A percentile compares a stretch with the other conserved stretches of the same genome.
phyloP scores from a whole-genome alignment of 805 yeast genomes.

The Metschnikowia arizonensis region DNA sequence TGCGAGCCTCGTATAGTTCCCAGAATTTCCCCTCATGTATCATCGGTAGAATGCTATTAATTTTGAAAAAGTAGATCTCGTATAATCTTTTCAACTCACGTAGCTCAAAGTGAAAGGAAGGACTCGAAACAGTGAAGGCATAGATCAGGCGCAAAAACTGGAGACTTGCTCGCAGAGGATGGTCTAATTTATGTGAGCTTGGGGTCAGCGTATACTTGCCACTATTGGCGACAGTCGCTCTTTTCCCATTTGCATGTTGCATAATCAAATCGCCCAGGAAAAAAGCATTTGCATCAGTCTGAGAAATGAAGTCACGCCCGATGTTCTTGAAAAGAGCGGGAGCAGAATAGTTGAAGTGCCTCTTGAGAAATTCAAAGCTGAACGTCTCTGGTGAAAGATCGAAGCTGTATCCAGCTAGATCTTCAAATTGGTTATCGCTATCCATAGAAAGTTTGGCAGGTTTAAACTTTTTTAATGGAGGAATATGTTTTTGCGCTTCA shows the following conservation, averaged over 20 bases:
- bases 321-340: neutral
- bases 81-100: conserved; percentile 22
- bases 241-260: neutral
- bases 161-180: conserved; percentile 7
- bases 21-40: conserved; percentile 27
- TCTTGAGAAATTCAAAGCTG: conserved; percentile 11
- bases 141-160: conserved; percentile 31
- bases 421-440: conserved; percentile 4
- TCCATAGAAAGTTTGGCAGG: neutral
- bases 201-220: neutral
- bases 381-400: conserved; percentile 1
- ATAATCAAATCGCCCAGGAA: neutral
- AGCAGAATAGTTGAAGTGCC: conserved; percentile 24
- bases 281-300: neutral
- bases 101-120: conserved; percentile 20
- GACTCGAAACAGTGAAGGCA: conserved; percentile 36
- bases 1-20: conserved; percentile 22
- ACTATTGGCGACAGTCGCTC: neutral
- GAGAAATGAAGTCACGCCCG: neutral
- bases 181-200: neutral
- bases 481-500: neutral
- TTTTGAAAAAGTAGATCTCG: conserved; percentile 28
- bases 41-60: conserved; percentile 33
- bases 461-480: neutral
- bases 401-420: neutral